Evolutionary conservation across 441 rosid species (phyloP), one percentile per base, ranked within the genome.

Genomic region (Populus tomentosa): DNA sequence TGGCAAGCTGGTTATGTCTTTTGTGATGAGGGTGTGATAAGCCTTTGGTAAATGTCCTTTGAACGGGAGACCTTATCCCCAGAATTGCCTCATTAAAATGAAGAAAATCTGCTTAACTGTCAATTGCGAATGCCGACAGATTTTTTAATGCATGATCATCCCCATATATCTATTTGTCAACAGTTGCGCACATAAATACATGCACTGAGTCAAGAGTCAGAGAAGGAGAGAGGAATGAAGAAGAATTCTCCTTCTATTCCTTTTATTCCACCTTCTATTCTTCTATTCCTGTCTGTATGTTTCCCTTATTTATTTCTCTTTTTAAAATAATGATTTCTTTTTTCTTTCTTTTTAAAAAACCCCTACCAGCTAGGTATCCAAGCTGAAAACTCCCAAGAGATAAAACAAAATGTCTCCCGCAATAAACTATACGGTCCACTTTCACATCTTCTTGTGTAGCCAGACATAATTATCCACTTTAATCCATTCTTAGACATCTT

Each of bases 51-150:
- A 76, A 80, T 88, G 94, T 90, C 86, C 81, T 86, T 87, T 87
- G 91, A 88, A 87, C 73, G 82, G 90, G 90, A 86, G 84, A 90
- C 94, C 90, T 81, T 79, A 77, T 80, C 94, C 91, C 71, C 65
- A 84, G 84, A 75, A 71, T 76, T 85, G 90, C 89, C 91, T 84
- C 81, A 82, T 80, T 81, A 81, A 74, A 78, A 75, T 88, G 86
- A 88, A 84, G 79, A 77, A 86, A 86, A 74, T 84, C 84, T 81
- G 86, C 87, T 68, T 30, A 66, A 77, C 84, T 86, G 84, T 80
- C 87, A 85, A 83, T 85, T 77, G 71, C 73, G 61, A 68, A 20
- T 74, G 23, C 5, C 72, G 63, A 14, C 42, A 70, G 5, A 61
- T 72, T 28, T 35, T 71, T 42, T 66, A 68, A 59, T 70, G 23